These are phyloP conservation scores for Streptanthus diversifolius DNA, from an alignment of 345 rosid species.

Conservation along the genomic window DNA sequence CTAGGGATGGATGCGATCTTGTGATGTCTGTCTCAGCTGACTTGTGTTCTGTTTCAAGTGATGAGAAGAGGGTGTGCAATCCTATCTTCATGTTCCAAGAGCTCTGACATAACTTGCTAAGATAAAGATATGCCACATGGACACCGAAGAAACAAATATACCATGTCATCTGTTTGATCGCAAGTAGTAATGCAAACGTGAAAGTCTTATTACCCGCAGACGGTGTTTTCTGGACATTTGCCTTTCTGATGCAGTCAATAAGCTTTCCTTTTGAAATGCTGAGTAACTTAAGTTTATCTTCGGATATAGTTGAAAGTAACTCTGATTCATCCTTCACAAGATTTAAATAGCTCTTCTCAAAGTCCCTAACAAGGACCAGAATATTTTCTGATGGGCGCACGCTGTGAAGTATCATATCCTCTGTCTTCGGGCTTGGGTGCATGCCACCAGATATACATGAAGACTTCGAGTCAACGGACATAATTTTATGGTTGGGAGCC, in stretches of 20 bases:
- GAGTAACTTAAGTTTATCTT: constrained; percentile 41
- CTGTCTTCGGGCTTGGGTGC: constrained; percentile 30
- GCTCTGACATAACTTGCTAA: constrained; percentile 45
- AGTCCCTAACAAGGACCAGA: constrained; percentile 37
- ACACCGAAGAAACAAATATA: constrained; percentile 59
- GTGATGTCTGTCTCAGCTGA: constrained; percentile 38
- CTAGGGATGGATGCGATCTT: constrained; percentile 49
- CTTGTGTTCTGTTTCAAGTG: constrained; percentile 36
- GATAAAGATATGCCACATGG: constrained; percentile 43
- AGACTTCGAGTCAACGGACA: constrained; percentile 25
- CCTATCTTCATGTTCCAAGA: constrained; percentile 41
- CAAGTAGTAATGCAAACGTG: constrained; percentile 47
- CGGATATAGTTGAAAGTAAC: constrained; percentile 34
- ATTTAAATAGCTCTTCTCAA: constrained; percentile 50
- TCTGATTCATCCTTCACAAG: constrained; percentile 48
- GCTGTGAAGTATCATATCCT: constrained; percentile 39
- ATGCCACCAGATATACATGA: constrained; percentile 28
- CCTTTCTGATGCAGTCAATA: constrained; percentile 45
- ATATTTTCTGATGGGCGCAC: constrained; percentile 45
- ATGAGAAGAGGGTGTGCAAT: constrained; percentile 41
- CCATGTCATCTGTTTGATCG: constrained; percentile 61
- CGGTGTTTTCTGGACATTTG: constrained; percentile 28
- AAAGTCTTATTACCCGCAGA: constrained; percentile 34
- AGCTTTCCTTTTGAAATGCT: constrained; percentile 51
- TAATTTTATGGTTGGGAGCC: constrained; percentile 36